Evolutionary conservation across 495 filamentous ascomycete genomes (phyloP), one percentile per base, ranked within the genome.

Genomic region (Penicillium egyptiacum): DNA sequence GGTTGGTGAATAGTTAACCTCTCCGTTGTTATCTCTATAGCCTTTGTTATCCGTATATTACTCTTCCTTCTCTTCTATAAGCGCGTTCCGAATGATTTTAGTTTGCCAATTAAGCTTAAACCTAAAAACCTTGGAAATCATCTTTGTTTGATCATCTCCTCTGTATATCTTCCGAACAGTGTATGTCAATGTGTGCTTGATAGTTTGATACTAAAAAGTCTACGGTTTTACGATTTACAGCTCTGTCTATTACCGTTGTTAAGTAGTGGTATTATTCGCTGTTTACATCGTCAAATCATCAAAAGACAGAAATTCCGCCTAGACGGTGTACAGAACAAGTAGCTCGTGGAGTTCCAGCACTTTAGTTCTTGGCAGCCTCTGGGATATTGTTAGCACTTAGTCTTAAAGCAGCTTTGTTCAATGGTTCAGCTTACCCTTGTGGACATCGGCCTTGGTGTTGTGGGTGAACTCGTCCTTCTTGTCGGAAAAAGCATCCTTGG

Each of bases 381-480:
- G 42, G 12, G 1, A 28, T 2, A 12, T 41, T 41, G 25, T 45
- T 46, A 35, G 41, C 11, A 30, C 16, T 8, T 6, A 25, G 14
- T 37, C 4, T 14, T 31, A 11, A 11, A 4, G 30, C 11, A 37
- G 20, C 14, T 19, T 19, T 2, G 14, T 8, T 54, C 11, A 17
- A 11, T 5, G 12, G 12, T 16, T 16, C 12, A 16, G 14, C 56
- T 46, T 51, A 60, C 57, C 57, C 49, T 60, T 60, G 57, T 56
- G 35, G 28, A 56, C 45, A 51, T 56, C 57, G 11, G 57, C 57
- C 53, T 60, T 60, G 31, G 45, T 41, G 33, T 60, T 48, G 47
- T 60, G 57, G 30, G 39, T 26, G 2, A 48, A 7, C 46, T 56
- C 57, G 20, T 60, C 52, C 57, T 51, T 60, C 57, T 60, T 60